Base-by-base conservation (phyloP, 345 rosid species). In the Dipteronia sinensis region DNA sequence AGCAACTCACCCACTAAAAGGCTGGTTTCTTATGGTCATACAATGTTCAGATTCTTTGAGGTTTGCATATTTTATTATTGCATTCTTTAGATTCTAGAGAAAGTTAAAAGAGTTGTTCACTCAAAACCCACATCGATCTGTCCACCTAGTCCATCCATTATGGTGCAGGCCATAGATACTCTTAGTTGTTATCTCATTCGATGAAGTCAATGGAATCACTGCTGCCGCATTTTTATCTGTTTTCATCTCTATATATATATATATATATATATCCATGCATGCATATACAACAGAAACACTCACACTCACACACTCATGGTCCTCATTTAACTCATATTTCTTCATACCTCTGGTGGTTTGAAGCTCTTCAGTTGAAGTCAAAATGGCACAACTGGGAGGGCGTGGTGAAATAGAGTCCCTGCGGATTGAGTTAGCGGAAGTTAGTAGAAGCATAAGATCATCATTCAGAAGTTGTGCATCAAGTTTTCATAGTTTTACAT, bases 361-460 rank as follows among this genome's bases (percentile, higher is more conserved):
- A 25, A 27, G 16, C 62, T 49, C 51, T 34, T 22, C 56, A 25
- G n/a, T 42, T 27, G 19, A 25, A 42, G 66, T 22, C 2, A 59
- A 17, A 77, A 76, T 77, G 85, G 83, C 83, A 72, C 83, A 76
- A 71, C 71, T 81, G 19, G 83, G 66, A 3, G 89, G 80, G 25
- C 34, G 76, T 16, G 82, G 78, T 31, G 86, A 79, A 72, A 77
- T 85, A 42, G 88, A 85, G 72, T 78, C 86, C 22, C 34, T 79
- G 11, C 63, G 83, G 34, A 77, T 68, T 38, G 90, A 87, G 84
- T 79, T 84, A 34, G 67, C 85, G 10, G 88, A 85, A 69, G 46
- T 83, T 19, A 87, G 85, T 74, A 87, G 85, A 78, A 84, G 86
- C 82, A 67, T 74, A 56, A 80, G 86, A 46, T 82, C 83, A 29